Conservation (phyloP, 257 asterid species). For the Henckelia pumila region DNA sequence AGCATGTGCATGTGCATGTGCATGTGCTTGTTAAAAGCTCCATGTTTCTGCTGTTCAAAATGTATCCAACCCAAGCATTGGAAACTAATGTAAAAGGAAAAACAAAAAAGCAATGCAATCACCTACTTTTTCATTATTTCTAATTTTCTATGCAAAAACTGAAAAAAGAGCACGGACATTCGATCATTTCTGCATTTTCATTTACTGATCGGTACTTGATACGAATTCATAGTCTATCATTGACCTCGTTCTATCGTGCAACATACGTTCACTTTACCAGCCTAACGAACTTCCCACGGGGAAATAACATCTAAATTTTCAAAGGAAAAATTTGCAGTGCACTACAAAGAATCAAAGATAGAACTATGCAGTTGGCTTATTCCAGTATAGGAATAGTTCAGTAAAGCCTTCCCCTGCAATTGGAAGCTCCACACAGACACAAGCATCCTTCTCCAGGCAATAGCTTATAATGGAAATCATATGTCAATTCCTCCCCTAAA, state of each 20-base stretch:
- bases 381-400: constrained; percentile 19
- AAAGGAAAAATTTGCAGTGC: constrained; percentile 12
- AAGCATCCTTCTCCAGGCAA: constrained; percentile 64
- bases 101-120: no score
- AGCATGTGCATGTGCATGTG: not conserved
- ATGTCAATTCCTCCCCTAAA: constrained; percentile 83
- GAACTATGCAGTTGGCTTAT: not conserved
- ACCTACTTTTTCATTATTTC: not conserved
- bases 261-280: not conserved
- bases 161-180: not conserved
- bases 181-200: not conserved
- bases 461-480: constrained; percentile 66
- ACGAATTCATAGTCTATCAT: not conserved
- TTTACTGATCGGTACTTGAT: not conserved
- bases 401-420: constrained; percentile 84
- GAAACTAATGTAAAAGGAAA: not conserved
- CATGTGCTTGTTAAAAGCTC: not conserved
- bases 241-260: not conserved
- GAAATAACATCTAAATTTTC: constrained; percentile 20
- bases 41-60: not conserved
- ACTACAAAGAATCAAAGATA: constrained; percentile 8
- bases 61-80: not conserved
- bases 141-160: not conserved
- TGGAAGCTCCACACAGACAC: constrained; percentile 86
- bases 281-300: not conserved